These are phyloP conservation scores for Pythium biforme DNA, from an alignment of 352 stramenopile species.

Conservation along the genomic window DNA sequence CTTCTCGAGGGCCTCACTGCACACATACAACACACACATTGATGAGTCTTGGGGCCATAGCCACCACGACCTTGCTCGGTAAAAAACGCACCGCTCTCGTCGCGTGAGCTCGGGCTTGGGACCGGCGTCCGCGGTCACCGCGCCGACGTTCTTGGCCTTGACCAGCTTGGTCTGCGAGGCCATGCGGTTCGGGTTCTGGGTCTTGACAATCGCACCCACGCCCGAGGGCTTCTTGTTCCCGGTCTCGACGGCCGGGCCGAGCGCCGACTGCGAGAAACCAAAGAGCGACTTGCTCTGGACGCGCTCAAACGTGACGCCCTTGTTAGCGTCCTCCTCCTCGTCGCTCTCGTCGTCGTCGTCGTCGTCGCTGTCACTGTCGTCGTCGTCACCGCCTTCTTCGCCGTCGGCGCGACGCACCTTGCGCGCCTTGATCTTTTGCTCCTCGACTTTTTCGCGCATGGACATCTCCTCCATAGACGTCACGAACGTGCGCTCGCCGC, in stretches of 20 bases:
- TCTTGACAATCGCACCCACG: conserved; percentile 67
- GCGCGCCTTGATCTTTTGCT: conserved; percentile 65
- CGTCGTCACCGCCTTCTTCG: conserved; percentile 39
- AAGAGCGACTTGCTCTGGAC: conserved; percentile 77
- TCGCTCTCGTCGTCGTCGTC: conserved; percentile 28
- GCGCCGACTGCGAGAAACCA: conserved; percentile 57
- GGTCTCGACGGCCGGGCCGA: conserved; percentile 55
- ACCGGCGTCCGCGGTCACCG: conserved; percentile 35
- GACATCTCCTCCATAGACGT: conserved; percentile 84
- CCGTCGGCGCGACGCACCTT: conserved; percentile 60
- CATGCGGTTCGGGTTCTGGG: conserved; percentile 80
- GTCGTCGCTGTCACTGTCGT: conserved; percentile 55
- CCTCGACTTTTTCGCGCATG: conserved; percentile 66
- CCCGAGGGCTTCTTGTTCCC: conserved; percentile 73
- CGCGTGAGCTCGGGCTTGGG: conserved; percentile 74
- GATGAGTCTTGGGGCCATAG: too few species aligned
- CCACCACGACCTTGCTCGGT: too few species aligned
- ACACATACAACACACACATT: not conserved
- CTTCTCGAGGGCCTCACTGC: conserved; percentile 83
- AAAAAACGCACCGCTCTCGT: conserved; percentile 69
- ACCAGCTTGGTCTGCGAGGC: conserved; percentile 78
- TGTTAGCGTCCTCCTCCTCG: conserved; percentile 42
- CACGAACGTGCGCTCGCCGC: conserved; percentile 73
- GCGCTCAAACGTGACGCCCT: conserved; percentile 66
- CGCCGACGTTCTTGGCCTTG: conserved; percentile 84